Evolutionary conservation across 192 early-diverging fungal genomes (phyloP).

Genomic region (Gigaspora rosea): DNA sequence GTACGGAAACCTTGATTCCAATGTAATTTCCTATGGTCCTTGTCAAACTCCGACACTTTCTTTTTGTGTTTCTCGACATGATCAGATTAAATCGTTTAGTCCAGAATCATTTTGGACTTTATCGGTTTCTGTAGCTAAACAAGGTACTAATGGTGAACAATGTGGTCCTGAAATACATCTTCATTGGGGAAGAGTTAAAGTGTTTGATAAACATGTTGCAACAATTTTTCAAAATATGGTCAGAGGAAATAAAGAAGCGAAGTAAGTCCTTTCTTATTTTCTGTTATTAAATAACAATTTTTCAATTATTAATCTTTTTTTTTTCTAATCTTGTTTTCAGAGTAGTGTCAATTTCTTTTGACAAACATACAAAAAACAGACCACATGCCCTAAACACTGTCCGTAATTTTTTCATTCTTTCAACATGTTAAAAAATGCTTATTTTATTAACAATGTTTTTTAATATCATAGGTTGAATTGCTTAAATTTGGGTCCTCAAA

Average conservation of each 20-base stretch:
- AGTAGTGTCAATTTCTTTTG: not conserved
- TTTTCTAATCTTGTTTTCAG: not conserved
- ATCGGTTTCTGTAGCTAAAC: constrained; percentile 31
- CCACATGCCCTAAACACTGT: not conserved
- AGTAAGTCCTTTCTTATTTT: not conserved
- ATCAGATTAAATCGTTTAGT: constrained; percentile 54
- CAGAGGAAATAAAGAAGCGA: not conserved
- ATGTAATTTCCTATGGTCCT: constrained; percentile 52
- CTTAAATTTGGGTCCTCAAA: constrained; percentile 50
- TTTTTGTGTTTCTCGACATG: constrained; percentile 57
- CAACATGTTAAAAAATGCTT: not conserved
- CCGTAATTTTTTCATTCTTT: not conserved
- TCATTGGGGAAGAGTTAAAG: not conserved
- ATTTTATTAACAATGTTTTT: constrained; percentile 25
- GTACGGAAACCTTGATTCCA: constrained; percentile 53
- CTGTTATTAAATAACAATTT: not conserved
- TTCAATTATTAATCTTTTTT: not conserved
- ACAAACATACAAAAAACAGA: not conserved
- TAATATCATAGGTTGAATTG: constrained; percentile 44
- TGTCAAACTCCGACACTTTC: constrained; percentile 57
- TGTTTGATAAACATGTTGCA: not conserved
- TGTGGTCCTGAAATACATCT: not conserved
- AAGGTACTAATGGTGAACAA: constrained; percentile 28
- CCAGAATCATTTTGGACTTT: constrained; percentile 54
- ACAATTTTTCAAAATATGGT: not conserved